phyloP scores from a whole-genome alignment of 23 red algal genomes.

The Cyanidioschyzon merolae region DNA sequence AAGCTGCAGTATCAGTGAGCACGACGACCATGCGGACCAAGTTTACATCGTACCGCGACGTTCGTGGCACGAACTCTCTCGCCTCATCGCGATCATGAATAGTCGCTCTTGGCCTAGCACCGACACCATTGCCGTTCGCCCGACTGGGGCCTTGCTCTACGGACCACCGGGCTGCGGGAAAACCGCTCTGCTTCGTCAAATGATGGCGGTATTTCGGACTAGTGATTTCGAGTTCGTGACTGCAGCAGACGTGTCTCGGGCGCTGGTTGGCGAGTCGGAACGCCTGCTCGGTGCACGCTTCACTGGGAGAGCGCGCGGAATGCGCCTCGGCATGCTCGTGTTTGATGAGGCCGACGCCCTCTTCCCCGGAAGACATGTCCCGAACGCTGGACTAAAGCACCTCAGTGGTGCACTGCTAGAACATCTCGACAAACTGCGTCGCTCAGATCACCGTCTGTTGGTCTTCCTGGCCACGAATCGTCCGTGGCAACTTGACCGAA shows the following conservation, averaged over 20 bases:
- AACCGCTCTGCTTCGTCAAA: conserved; percentile 10
- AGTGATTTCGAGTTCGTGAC: not conserved
- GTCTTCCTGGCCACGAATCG: conserved; percentile 28
- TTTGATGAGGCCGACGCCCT: conserved; percentile 24
- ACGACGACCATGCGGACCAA: not conserved
- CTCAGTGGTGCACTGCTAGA: conserved; percentile 1
- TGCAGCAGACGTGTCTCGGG: conserved; percentile 12
- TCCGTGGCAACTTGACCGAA: conserved; percentile 19
- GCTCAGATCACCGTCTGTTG: not conserved
- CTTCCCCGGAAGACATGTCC: conserved; percentile 19
- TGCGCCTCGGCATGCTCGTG: not conserved
- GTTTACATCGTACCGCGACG: not conserved
- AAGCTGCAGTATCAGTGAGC: no score
- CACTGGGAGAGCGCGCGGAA: not conserved
- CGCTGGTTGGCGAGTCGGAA: conserved; percentile 19
- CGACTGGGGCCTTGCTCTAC: conserved; percentile 20
- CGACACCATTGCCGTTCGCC: not conserved
- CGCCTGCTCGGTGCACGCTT: not conserved
- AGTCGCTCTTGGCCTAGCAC: not conserved
- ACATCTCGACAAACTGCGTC: not conserved
- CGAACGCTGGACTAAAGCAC: not conserved
- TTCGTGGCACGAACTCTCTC: not conserved
- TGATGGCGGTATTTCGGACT: not conserved
- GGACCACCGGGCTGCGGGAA: conserved; percentile 31
- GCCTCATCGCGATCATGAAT: not conserved